A percentile compares a stretch with the other conserved stretches of the same genome.
These are phyloP conservation scores for Pythium insidiosum DNA, from an alignment of 352 stramenopile species.

Conservation along the genomic window DNA sequence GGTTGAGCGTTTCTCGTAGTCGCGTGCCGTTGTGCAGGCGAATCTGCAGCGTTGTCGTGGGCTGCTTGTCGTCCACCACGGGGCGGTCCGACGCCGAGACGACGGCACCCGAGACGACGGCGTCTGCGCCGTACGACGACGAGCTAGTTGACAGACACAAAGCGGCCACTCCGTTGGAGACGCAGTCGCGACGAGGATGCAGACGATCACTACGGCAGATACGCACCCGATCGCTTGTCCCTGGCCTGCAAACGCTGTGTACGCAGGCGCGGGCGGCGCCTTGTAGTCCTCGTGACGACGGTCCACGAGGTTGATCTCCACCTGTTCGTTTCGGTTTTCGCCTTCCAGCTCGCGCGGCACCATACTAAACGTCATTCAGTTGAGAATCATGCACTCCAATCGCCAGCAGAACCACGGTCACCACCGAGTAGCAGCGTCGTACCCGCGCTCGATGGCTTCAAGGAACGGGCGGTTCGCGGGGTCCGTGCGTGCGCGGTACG, in stretches of 20 bases:
- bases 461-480: constrained; percentile 70
- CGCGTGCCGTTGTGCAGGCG: constrained; percentile 78
- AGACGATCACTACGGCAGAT: too few relatives aligned
- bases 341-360: constrained; percentile 73
- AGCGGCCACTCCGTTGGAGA: not conserved
- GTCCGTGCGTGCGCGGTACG: constrained; percentile 66
- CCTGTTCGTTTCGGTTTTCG: constrained; percentile 52
- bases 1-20: constrained; percentile 79
- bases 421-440: not conserved
- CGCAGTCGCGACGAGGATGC: too few relatives aligned
- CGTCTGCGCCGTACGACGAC: constrained; percentile 30
- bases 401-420: not conserved
- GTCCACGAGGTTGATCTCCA: constrained; percentile 82
- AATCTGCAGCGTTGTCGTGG: constrained; percentile 85
- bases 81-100: constrained; percentile 33
- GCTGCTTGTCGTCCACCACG: constrained; percentile 79
- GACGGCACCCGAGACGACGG: constrained; percentile 31
- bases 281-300: constrained; percentile 82
- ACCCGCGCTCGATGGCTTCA: constrained; percentile 72
- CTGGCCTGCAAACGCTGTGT: constrained; percentile 81
- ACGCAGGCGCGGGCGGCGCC: constrained; percentile 50
- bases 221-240: constrained; percentile 42
- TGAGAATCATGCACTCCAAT: not conserved
- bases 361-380: constrained; percentile 1
- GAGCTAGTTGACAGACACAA: constrained; percentile 12